These are phyloP conservation scores for Passalora sequoiae DNA, from an alignment of 2,329 filamentous ascomycete genomes.

Conservation along the genomic window DNA sequence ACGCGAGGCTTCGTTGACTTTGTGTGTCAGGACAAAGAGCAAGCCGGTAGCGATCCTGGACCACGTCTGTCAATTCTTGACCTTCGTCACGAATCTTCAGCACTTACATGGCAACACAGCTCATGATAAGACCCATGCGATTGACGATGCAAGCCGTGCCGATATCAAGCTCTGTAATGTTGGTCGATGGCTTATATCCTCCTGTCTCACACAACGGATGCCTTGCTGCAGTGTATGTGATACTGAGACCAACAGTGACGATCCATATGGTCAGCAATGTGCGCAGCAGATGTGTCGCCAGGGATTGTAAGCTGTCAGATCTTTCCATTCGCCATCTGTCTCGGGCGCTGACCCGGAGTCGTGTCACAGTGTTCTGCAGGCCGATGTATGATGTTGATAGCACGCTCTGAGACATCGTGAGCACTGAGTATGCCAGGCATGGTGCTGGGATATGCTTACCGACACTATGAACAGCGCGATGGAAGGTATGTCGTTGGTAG, in stretches of 20 bases:
- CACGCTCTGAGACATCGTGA: constrained; percentile 10
- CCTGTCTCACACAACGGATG: constrained; percentile 17
- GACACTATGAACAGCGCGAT: constrained; percentile 21
- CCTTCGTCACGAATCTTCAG: background rate
- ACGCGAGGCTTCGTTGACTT: constrained; percentile 22
- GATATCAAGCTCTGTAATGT: constrained; percentile 11
- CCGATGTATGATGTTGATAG: constrained; percentile 20
- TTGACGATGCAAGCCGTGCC: constrained; percentile 27
- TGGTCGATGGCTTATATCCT: background rate
- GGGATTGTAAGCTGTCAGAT: constrained; percentile 14
- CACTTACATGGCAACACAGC: constrained; percentile 25
- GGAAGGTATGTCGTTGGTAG: constrained; percentile 20
- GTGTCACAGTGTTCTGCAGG: constrained; percentile 19
- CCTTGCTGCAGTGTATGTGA: constrained; percentile 24
- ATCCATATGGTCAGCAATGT: constrained; percentile 26
- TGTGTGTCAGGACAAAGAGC: constrained; percentile 26
- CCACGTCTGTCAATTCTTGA: constrained; percentile 2
- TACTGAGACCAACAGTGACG: constrained; percentile 21
- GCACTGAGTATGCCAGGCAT: too few relatives aligned
- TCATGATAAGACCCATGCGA: constrained; percentile 21
- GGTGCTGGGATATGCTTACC: too few relatives aligned
- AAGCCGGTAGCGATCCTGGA: constrained; percentile 19
- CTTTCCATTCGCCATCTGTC: constrained; percentile 15
- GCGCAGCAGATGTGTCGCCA: constrained; percentile 18
- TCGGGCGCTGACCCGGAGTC: constrained; percentile 11